Evolutionary conservation across 805 yeast species (phyloP).

Genomic region (Blastobotrys mokoenaii): DNA sequence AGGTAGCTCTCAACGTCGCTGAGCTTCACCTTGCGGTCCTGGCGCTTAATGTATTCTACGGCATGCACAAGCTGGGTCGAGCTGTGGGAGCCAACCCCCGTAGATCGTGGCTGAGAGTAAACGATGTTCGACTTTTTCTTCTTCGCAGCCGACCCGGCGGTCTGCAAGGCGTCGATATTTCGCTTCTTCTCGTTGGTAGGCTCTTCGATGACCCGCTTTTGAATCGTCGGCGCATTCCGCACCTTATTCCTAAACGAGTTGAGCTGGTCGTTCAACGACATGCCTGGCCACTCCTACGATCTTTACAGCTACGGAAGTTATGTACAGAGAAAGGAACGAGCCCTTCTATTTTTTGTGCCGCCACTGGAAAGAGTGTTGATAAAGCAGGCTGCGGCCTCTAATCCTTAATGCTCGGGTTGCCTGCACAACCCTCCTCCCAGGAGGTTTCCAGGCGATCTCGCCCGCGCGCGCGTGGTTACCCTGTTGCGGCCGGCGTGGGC

Average conservation of each 20-base stretch:
- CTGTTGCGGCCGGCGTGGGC: too few relatives aligned
- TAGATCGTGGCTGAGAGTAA: slow-evolving; percentile 29
- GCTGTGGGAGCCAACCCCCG: slow-evolving; percentile 47
- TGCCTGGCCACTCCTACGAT: too few relatives aligned
- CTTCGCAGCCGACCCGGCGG: slow-evolving; percentile 14
- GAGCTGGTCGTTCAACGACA: slow-evolving; percentile 44
- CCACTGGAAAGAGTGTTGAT: too few relatives aligned
- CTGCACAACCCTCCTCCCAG: too few relatives aligned
- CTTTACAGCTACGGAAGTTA: too few relatives aligned
- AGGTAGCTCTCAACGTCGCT: slow-evolving; percentile 60
- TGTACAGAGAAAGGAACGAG: too few relatives aligned
- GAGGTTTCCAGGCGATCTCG: too few relatives aligned
- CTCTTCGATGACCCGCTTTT: slow-evolving; percentile 13
- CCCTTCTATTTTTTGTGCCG: too few relatives aligned
- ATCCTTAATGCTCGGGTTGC: too few relatives aligned
- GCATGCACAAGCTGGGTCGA: slow-evolving; percentile 87
- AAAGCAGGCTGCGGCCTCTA: too few relatives aligned
- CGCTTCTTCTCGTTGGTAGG: slow-evolving; percentile 7
- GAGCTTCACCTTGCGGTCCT: slow-evolving; percentile 62
- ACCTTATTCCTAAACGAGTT: slow-evolving; percentile 58
- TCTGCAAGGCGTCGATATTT: slow-evolving; percentile 3
- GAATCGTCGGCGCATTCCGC: slow-evolving; percentile 42
- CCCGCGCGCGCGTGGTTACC: too few relatives aligned
- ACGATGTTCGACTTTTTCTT: slow-evolving; percentile 13
- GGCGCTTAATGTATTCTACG: slow-evolving; percentile 70